These are phyloP conservation scores for Kokia cookei DNA, from an alignment of 441 rosid genomes.

Conservation along the genomic window DNA sequence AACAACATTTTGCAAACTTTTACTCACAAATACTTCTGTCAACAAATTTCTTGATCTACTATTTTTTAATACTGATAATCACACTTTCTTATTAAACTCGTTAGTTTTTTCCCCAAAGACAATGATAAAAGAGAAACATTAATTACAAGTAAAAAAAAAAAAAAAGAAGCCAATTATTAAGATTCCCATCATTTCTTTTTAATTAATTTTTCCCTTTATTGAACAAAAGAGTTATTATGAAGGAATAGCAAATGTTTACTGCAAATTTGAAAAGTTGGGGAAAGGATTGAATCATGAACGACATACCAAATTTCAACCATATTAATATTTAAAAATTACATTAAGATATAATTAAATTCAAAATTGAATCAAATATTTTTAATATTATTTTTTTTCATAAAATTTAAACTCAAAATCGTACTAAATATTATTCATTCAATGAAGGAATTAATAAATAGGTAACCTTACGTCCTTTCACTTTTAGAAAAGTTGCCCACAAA, in stretches of 20 bases:
- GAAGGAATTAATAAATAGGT: no score
- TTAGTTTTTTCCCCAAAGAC: neutral
- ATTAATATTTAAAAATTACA: no score
- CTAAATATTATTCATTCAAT: no score
- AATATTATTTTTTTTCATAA: no score
- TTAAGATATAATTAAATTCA: no score
- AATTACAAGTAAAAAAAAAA: neutral
- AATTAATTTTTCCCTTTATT: neutral
- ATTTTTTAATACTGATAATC: no score
- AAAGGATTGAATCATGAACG: neutral
- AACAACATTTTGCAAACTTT: no score
- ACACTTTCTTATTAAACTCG: no score
- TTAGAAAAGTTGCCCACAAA: constrained; percentile 12
- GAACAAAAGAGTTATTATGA: neutral
- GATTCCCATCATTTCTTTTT: neutral
- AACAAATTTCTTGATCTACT: no score
- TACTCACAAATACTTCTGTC: no score
- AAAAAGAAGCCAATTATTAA: neutral
- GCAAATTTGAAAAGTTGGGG: neutral
- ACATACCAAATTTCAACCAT: neutral
- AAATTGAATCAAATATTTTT: no score
- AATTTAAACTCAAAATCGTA: no score
- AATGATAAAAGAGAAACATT: neutral
- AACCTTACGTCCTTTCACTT: neutral
- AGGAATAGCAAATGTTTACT: neutral